phyloP scores from a whole-genome alignment of 495 filamentous ascomycete genomes.

The Parachaetomium inaequale region DNA sequence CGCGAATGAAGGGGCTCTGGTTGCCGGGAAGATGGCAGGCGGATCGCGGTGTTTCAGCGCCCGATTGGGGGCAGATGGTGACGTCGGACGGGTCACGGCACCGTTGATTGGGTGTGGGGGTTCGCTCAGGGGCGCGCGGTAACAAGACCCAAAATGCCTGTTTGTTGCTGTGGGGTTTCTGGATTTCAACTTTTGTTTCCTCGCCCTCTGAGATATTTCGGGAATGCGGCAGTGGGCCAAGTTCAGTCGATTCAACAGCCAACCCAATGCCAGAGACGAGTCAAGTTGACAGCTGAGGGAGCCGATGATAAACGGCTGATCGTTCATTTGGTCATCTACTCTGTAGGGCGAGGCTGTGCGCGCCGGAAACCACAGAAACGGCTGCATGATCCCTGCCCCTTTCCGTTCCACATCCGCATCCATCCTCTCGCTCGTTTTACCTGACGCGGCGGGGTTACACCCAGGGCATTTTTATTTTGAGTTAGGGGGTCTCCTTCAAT shows the following conservation, averaged over 20 bases:
- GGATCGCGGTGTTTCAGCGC: constrained; percentile 31
- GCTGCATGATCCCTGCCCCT: constrained; percentile 1
- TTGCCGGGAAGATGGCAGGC: constrained; percentile 25
- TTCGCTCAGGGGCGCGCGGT: constrained; percentile 20
- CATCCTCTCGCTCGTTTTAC: background rate
- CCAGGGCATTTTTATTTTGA: background rate
- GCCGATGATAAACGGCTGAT: background rate
- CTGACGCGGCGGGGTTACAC: background rate
- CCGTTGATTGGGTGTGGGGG: constrained; percentile 25
- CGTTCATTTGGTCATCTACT: background rate
- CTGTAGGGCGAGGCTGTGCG: constrained; percentile 14
- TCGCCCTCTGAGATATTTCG: background rate
- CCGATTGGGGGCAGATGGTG: constrained; percentile 21
- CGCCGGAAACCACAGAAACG: constrained; percentile 22
- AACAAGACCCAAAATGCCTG: constrained; percentile 18
- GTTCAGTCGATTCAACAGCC: background rate
- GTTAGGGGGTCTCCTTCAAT: background rate
- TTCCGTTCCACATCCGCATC: background rate
- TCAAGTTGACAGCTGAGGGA: background rate
- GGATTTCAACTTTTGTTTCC: background rate
- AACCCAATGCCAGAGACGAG: background rate
- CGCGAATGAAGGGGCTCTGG: constrained; percentile 34
- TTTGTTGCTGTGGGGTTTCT: constrained; percentile 9
- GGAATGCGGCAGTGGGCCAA: background rate
- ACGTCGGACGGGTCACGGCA: constrained; percentile 16